Base-by-base conservation (phyloP, 2,329 filamentous ascomycete genomes). In the Tolypocladium ophioglossoides region DNA sequence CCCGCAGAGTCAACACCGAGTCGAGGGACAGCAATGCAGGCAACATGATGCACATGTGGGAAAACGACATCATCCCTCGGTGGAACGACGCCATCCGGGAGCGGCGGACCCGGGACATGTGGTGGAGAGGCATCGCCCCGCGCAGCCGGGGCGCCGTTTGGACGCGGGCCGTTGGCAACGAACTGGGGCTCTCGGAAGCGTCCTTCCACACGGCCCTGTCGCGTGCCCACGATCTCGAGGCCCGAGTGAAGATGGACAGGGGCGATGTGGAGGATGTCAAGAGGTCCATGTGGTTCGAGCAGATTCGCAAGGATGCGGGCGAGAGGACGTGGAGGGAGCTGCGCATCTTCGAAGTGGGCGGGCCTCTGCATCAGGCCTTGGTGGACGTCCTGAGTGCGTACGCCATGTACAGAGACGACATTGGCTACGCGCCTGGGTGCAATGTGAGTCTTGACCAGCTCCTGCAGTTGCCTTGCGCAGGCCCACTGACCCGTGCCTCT, bases 121-220 rank as follows among this genome's bases (percentile, higher is more conserved):
- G 87, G 87, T 94, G 89, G 89, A 80, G 83, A 55, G 89, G 89
- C 7, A 78, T 94, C 34, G 83, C 87, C 0, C 84, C 87, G 2
- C 78, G 84, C 55, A 83, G 82, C 65, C 79, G 89, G 35, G 86
- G 85, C 27, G 69, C 74, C 6, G 85, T 90, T 8, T 91, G 87
- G 87, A 71, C 78, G 40, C 78, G 77, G 52, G 86, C 87, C 3
- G 82, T 91, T 47, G 87, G 87, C 35, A 91, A 91, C 63, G 83
- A 87, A 53, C 76, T 91, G 3, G 82, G 82, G 24, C 74, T 90
- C 9, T 83, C 83, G 0, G 76, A 83, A 47, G 73, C 78, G 2
- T 89, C 86, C 9, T 94, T 85, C 68, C 74, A 79, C 30, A 84
- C 87, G 2, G 89, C 89, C 0, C 74, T 92, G 5, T 73, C 79